phyloP scores from a whole-genome alignment of 495 filamentous ascomycete species.

The Ascodesmis nigricans region DNA sequence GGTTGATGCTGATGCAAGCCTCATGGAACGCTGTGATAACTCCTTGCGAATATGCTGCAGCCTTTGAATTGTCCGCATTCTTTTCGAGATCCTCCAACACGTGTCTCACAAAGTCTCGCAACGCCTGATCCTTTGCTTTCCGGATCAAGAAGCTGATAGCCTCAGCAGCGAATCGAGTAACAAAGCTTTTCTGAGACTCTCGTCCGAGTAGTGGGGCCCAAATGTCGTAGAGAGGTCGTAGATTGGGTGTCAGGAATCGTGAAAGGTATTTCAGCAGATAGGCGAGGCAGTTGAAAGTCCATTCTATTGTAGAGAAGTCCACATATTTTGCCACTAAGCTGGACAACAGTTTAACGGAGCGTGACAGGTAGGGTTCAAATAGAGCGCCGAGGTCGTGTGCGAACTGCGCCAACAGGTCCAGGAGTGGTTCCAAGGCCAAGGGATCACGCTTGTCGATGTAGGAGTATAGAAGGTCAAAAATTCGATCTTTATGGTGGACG shows the following conservation, averaged over 20 bases:
- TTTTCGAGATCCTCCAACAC: constrained; percentile 43
- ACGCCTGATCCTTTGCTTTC: constrained; percentile 59
- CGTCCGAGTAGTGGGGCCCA: constrained; percentile 74
- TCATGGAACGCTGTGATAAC: constrained; percentile 79
- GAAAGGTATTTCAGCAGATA: constrained; percentile 96
- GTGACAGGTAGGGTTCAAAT: constrained; percentile 70
- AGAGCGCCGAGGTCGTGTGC: constrained; percentile 73
- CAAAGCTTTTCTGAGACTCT: constrained; percentile 55
- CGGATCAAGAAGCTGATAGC: constrained; percentile 81
- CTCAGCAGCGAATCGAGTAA: constrained; percentile 79
- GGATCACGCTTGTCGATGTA: constrained; percentile 57
- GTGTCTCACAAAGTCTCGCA: constrained; percentile 45
- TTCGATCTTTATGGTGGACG: constrained; percentile 61
- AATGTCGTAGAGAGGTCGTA: constrained; percentile 59
- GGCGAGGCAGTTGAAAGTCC: constrained; percentile 85
- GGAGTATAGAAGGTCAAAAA: constrained; percentile 53
- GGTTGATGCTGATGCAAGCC: constrained; percentile 43
- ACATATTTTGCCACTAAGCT: constrained; percentile 38
- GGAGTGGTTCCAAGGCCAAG: constrained; percentile 58
- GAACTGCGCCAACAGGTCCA: constrained; percentile 68
- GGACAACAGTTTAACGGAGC: constrained; percentile 43
- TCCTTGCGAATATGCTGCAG: constrained; percentile 53
- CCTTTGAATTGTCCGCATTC: constrained; percentile 23
- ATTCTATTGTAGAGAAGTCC: constrained; percentile 34
- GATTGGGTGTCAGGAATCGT: constrained; percentile 57